Base-by-base conservation (phyloP, 208 protist species). In the Novymonas esmeraldas region DNA sequence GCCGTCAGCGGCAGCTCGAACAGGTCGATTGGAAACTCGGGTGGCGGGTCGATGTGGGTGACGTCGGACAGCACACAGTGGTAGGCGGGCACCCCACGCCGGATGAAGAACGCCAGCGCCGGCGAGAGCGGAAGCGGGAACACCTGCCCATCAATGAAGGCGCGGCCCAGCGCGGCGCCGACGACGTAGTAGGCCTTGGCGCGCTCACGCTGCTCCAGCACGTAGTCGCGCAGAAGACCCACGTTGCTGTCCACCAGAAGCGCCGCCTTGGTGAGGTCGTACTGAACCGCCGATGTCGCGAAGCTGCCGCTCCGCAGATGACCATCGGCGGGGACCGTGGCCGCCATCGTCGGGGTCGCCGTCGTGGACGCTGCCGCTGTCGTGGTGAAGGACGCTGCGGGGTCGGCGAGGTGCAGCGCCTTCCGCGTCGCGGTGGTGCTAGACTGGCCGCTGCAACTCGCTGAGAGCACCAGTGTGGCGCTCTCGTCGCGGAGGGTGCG, bases 61-160 rank as follows among this genome's bases (percentile, higher is more conserved):
- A 51, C 57, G 33, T 62, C 51, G 2, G 64, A 55, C 3, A 89
- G 41, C 26, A 80, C 39, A 2, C 78, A 44, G 18, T 71, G 58
- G 31, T 77, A 68, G 0, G 82, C 63, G 18, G 87, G 88, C 18
- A 85, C 45, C 48, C 76, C 77, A 20, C 61, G 64, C 4, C 76
- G 78, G 1, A 96, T 60, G 60, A 93, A 96, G 26, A 86, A 75
- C n/a, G 78, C 73, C 11, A 96, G 57, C 3, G 86, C 86, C 3
- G 85, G 75, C 7, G 79, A 90, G 4, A 96, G 63, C 34, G 81
- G 79, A 5, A 96, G 73, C 20, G 90, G 90, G 33, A 95, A 83
- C 14, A 94, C 79, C 34, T 93, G 76, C 51, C 80, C 82, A 50
- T 96, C 90, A 0, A 84, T 29, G 64, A 96, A 96, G 10, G 87